These are phyloP conservation scores for Diaporthe sp. DNA, from an alignment of 2,329 filamentous ascomycete species.

Conservation along the genomic window DNA sequence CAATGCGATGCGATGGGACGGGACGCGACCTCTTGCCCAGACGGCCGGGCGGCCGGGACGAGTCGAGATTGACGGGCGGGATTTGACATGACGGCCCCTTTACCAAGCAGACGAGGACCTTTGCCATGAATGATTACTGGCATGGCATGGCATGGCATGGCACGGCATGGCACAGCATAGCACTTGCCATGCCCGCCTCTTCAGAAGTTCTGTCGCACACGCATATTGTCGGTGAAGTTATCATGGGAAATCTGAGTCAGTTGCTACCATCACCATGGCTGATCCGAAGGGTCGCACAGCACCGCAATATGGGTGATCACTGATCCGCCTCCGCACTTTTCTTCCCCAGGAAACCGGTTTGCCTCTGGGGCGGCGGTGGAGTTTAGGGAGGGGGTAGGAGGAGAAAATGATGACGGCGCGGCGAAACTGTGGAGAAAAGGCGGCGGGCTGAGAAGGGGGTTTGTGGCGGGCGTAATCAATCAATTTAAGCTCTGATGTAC, in stretches of 20 bases:
- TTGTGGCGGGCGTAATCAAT: neutral
- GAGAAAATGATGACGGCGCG: conserved; percentile 12
- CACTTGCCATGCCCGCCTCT: conserved; percentile 26
- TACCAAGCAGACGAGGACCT: neutral
- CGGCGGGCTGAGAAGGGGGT: neutral
- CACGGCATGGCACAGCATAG: conserved; percentile 1
- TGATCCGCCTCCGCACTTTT: conserved; percentile 19
- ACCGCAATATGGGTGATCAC: neutral
- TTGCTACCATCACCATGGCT: conserved; percentile 13
- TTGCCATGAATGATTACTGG: neutral
- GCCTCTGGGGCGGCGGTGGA: conserved; percentile 10
- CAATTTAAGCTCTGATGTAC: conserved; percentile 4
- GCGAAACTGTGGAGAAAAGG: conserved; percentile 10
- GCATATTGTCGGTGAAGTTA: conserved; percentile 38
- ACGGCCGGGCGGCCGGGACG: neutral
- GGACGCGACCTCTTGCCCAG: conserved; percentile 3
- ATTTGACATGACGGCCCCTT: conserved; percentile 4
- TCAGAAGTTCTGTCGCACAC: neutral
- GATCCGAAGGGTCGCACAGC: conserved; percentile 21
- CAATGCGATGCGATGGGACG: conserved; percentile 7
- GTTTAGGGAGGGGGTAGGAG: neutral
- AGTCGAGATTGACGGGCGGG: conserved; percentile 18
- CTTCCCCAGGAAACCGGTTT: conserved; percentile 29
- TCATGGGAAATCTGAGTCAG: conserved; percentile 35
- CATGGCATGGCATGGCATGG: neutral